Base-by-base conservation (phyloP, 2,329 filamentous ascomycete genomes). In the Thielaviopsis musarum region DNA sequence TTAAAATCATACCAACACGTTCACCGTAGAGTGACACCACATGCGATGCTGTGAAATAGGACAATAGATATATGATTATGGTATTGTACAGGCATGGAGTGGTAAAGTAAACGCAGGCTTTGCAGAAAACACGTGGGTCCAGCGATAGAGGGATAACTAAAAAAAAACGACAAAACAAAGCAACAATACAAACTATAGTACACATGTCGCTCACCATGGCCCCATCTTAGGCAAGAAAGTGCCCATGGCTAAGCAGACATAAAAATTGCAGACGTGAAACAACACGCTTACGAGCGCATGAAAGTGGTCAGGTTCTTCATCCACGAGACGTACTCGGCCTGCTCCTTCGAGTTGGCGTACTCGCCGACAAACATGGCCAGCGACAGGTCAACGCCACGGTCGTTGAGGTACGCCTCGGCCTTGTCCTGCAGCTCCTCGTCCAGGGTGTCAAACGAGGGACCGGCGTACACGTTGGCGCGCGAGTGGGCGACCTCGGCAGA, bases 311-410 rank as follows among this genome's bases (percentile, higher is more conserved):
- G 80, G 69, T 87, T 87, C 72, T 83, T 80, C 71, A 98, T 76
- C 93, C 94, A 98, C 65, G 80, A 76, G 63, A 94, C 76, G 73
- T 98, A 98, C 79, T 98, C 93, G 75, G 84, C 87, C 82, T 97
- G 91, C 82, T 98, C 93, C 84, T 98, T 98, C 74, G 87, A 82
- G 70, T 97, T 90, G 69, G 97, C 91, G 75, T 95, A 98, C 71
- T 97, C 91, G 45, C 91, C 89, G 52, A 95, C 85, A 72, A 97
- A 96, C 65, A 91, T 75, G 58, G 91, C 91, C 66, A 98, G 80
- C 61, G 85, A 81, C 66, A 86, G 84, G 68, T 91, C 89, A 73
- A 98, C 82, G 64, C 91, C 93, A 66, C 93, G 83, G 80, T 96
- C 93, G 73, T 95, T 90, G 64, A 98, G 81, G 76, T 91, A 98